phyloP scores from a whole-genome alignment of 495 filamentous ascomycete species.

The Aspergillus ostianus region DNA sequence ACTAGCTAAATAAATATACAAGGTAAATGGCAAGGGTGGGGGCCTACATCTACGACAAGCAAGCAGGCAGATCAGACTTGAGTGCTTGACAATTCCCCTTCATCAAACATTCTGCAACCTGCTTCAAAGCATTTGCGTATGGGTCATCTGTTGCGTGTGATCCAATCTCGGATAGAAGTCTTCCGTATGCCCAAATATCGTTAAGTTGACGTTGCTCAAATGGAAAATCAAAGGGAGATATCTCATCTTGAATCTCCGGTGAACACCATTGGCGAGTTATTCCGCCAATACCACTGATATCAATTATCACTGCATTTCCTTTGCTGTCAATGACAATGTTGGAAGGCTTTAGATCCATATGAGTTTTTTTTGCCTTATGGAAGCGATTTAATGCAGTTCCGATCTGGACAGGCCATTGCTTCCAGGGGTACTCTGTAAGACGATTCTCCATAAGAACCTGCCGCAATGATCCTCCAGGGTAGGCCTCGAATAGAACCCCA shows the following conservation, averaged over 20 bases:
- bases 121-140: conserved; percentile 11
- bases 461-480: conserved; percentile 22
- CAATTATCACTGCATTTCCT: conserved; percentile 30
- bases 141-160: conserved; percentile 11
- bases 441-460: conserved; percentile 14
- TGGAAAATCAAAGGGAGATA: conserved; percentile 19
- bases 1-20: too few relatives aligned
- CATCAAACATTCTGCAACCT: conserved; percentile 16
- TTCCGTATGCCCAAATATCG: conserved; percentile 25
- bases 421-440: conserved; percentile 16
- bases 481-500: conserved; percentile 20
- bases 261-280: conserved; percentile 26
- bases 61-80: too few relatives aligned
- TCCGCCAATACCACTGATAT: conserved; percentile 34
- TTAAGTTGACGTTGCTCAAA: conserved; percentile 15
- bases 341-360: conserved; percentile 36
- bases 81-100: too few relatives aligned
- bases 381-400: conserved; percentile 20
- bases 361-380: conserved; percentile 27
- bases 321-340: conserved; percentile 31
- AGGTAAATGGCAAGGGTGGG: too few relatives aligned
- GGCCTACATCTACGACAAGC: too few relatives aligned
- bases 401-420: conserved; percentile 32
- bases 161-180: conserved; percentile 17
- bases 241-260: conserved; percentile 21